Base-by-base conservation (phyloP, 768 basidiomycete species). In the Leccinum variicolor region DNA sequence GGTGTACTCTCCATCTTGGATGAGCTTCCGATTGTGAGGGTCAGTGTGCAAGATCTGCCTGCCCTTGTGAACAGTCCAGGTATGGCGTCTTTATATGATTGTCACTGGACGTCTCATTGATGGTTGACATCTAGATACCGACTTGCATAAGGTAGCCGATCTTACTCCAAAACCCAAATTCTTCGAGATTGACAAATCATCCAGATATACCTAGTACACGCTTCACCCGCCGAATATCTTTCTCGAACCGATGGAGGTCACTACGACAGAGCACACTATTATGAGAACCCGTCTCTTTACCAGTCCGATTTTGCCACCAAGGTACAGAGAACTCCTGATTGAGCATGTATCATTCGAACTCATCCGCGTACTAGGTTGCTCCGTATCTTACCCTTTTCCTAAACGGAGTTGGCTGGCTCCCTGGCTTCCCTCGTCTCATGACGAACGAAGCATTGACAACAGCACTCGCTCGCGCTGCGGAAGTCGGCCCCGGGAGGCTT, bases 371-470 rank as follows among this genome's bases (percentile, higher is more conserved):
- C 10, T 58, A 94, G 90, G 77, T 95, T 31, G 91, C 92, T 1
- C 94, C 92, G 0, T 92, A 91, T 70, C 77, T 93, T 4, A 92
- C 90, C 0, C 80, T 95, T 7, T 81, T 96, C 59, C 76, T 96
- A 52, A 93, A 97, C 65, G 94, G 92, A 14, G 82, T 87, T 0
- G 93, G 92, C 29, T 96, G 94, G 94, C 76, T 84, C 5, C 80
- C 83, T 0, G 80, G 77, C 0, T 95, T 83, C 73, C 94, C 94
- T 21, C 82, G 90, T 6, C 74, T 95, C 3, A 87, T 96, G 82
- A 82, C 83, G 1, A 90, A 81, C 19, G 76, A 77, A 0, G 84
- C 90, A 60, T 76, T 94, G 8, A 68, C 73, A 0, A 68, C 70
- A 2, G 81, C 85, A 0, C 77, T 87, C 7, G 60, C 73, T 33